Base-by-base conservation (phyloP, 305 asterid species). In the Ajuga reptans region DNA sequence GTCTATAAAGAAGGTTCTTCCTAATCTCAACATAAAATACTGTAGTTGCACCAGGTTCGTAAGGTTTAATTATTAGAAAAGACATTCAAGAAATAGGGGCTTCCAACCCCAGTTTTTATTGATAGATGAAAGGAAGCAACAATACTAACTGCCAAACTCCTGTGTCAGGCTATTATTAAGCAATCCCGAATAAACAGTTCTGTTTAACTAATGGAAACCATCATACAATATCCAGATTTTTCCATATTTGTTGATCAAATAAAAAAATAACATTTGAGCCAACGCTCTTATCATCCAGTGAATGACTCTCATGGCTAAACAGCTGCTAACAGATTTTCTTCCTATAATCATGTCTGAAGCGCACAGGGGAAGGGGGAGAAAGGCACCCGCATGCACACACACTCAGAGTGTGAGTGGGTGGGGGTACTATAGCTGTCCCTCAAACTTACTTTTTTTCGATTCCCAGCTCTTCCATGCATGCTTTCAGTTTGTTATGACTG, bases 401-500 rank as follows among this genome's bases (percentile, higher is more conserved):
- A 71, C 37, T 74, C 62, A 72, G 27, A 61, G 68, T 55, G 64
- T 15, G 69, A 27, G 43, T 68, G n/a, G 46, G n/a, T n/a, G n/a
- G 34, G 49, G 72, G 62, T 17, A 64, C 4, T 37, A 68, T 39
- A 50, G 45, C 17, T 36, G 50, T 64, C 54, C 72, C 72, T 64
- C 72, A 65, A 21, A 85, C 96, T 83, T 85, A 89, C 99, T 79
- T 85, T 60, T 83, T 83, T 55, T 21, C 27, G 27, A 84, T 76
- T 73, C 96, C 95, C 63, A 91, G 83, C 78, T 89, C 96, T 72
- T 83, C 79, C 82, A 80, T 78, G 83, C 95, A 87, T 60, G 78
- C 85, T 84, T 82, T 81, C 72, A 94, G 75, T 76, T 86, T 91
- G 71, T 75, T 75, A 64, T 91, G 96, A 86, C 99, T 94, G 87